A percentile compares a stretch with the other conserved stretches of the same genome.
phyloP scores from a whole-genome alignment of 1,139 yeast species.

The Saccharomyces pastorianus region DNA sequence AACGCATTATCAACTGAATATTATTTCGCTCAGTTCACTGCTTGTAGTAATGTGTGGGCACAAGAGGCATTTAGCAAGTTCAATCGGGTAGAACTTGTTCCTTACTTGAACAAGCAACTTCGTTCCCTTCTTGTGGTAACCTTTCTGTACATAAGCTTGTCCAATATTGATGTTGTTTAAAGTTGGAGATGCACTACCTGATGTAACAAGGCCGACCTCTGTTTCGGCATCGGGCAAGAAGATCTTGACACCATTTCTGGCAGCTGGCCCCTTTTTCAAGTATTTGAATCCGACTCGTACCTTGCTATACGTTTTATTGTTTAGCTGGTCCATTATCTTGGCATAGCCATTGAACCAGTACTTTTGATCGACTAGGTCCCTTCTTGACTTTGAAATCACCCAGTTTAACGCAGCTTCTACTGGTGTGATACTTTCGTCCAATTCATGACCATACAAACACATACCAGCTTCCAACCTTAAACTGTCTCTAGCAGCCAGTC shows the following conservation, averaged over 20 bases:
- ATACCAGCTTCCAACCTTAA: constrained; percentile 93
- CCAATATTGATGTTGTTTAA: constrained; percentile 67
- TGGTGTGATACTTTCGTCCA: constrained; percentile 75
- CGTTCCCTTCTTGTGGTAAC: constrained; percentile 70
- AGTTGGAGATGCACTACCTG: constrained; percentile 88
- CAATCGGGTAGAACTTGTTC: constrained; percentile 72
- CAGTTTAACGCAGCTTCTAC: constrained; percentile 83
- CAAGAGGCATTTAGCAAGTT: constrained; percentile 77
- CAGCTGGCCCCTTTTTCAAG: constrained; percentile 78
- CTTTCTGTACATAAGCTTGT: constrained; percentile 78
- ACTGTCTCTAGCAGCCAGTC: constrained; percentile 95
- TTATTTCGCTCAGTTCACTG: not conserved
- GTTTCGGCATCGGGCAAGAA: constrained; percentile 42
- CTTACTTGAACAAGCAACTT: constrained; percentile 67
- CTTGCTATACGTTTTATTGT: constrained; percentile 49
- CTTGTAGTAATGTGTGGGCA: constrained; percentile 56
- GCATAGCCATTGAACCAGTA: constrained; percentile 71
- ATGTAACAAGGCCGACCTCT: constrained; percentile 68
- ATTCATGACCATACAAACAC: constrained; percentile 94
- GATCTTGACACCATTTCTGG: constrained; percentile 74
- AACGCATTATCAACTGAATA: not conserved
- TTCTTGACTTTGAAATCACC: constrained; percentile 78
- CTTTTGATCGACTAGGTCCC: constrained; percentile 35
- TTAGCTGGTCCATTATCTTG: constrained; percentile 61
- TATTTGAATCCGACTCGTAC: constrained; percentile 63